Base-by-base conservation (phyloP, 345 rosid genomes). In the Gossypium ekmanianum region DNA sequence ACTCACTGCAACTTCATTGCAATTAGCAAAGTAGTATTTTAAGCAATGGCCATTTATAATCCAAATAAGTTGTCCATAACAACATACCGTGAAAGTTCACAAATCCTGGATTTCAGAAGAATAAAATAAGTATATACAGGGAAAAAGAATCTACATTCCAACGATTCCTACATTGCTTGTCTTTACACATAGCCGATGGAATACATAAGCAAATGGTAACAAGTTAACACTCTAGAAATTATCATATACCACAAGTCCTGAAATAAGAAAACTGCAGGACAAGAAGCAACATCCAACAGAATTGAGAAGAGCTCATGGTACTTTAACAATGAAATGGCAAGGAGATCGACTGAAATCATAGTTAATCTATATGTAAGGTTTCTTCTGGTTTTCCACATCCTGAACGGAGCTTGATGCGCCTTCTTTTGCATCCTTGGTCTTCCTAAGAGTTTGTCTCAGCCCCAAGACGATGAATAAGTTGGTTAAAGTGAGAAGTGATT, bases 381-480 rank as follows among this genome's bases (percentile, higher is more conserved):
- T 80, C 78, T 81, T 71, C 74, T 80, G 74, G 24, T 79, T 81
- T 75, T 71, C 48, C 74, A 78, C 78, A 17, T n/a, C 72, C 6
- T 51, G 48, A 75, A 41, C 70, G 75, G 79, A 74, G 74, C 61
- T 70, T 11, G 86, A 66, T 61, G 77, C 26, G 50, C 61, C 41
- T 55, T 80, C 69, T 63, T 79, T 69, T 10, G 73, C 56, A 48
- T 86, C 89, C 72, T 62, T 70, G 34, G 84, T 78, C 56, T 78
- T 84, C 76, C 88, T 78, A 44, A 90, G 83, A 81, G 93, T 94
- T 88, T 88, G 88, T 84, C 97, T 86, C 70, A 90, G 83, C 76
- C 99, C 97, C 88, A 93, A 64, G 68, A 90, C 97, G 8, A 93
- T 85, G 90, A 93, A 95, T 69, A 93, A 72, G 76, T 95, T 92